Percentiles rank a stretch among this genome's conserved stretches.
Conservation (phyloP, 768 basidiomycete species). For the Suillus plorans region DNA sequence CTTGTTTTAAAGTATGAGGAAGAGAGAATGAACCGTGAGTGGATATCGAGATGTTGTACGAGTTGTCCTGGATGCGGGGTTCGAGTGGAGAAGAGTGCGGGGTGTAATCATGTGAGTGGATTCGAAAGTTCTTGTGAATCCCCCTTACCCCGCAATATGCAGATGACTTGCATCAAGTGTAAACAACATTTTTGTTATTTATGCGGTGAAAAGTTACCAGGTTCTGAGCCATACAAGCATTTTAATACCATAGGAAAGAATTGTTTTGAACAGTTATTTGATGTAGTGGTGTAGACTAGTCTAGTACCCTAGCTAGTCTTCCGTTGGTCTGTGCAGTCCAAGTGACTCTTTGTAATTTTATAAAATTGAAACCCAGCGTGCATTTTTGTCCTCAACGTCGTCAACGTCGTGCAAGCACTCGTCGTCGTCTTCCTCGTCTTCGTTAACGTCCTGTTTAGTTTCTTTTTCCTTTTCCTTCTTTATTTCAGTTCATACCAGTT, state of each 20-base stretch:
- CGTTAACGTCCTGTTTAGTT: background rate
- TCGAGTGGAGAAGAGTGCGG: constrained; percentile 71
- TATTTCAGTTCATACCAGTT: constrained; percentile 1
- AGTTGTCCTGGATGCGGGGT: constrained; percentile 73
- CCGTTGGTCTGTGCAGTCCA: background rate
- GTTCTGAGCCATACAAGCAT: constrained; percentile 62
- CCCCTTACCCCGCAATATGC: constrained; percentile 8
- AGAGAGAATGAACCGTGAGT: constrained; percentile 70
- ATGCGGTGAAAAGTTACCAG: constrained; percentile 57
- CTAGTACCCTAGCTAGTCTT: no score
- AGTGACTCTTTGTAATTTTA: constrained; percentile 3
- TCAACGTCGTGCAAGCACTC: background rate
- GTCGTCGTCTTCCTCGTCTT: background rate
- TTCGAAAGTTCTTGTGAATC: background rate
- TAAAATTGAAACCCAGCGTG: constrained; percentile 4
- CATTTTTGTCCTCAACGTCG: background rate
- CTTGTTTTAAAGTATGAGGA: constrained; percentile 68
- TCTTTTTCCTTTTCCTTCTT: background rate
- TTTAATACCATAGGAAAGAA: constrained; percentile 52
- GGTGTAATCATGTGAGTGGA: constrained; percentile 83
- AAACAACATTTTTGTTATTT: constrained; percentile 79
- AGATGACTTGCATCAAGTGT: constrained; percentile 85
- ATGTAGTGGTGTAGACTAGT: constrained; percentile 23
- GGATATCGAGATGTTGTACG: constrained; percentile 69
- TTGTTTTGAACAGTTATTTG: constrained; percentile 72